Conservation (phyloP, 2,329 filamentous ascomycete genomes). For the Tolypocladium inflatum region DNA sequence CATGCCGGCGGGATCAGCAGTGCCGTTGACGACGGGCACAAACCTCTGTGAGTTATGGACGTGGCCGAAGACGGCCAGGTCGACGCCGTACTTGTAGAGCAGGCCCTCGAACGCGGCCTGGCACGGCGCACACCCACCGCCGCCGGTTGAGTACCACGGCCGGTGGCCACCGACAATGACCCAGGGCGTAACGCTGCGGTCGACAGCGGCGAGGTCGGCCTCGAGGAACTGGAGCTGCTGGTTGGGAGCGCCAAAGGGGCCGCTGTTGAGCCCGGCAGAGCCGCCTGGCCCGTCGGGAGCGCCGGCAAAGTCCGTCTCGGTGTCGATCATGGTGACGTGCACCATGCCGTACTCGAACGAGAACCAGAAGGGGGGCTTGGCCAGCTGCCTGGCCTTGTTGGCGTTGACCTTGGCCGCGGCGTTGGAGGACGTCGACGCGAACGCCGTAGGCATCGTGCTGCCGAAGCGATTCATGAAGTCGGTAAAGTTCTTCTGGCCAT, state of each 20-base stretch:
- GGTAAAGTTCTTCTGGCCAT: constrained; percentile 51
- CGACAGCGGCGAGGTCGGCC: constrained; percentile 45
- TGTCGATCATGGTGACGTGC: constrained; percentile 23
- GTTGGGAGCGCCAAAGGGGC: constrained; percentile 36
- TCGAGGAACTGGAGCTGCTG: constrained; percentile 46
- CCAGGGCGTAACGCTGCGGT: constrained; percentile 43
- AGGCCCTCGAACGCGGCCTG: constrained; percentile 42
- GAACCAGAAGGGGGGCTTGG: constrained; percentile 14
- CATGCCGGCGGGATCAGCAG: constrained; percentile 25
- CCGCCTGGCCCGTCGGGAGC: constrained; percentile 18
- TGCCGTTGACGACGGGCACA: constrained; percentile 25
- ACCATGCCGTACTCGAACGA: constrained; percentile 19
- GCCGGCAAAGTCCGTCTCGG: constrained; percentile 16
- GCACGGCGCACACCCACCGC: constrained; percentile 32
- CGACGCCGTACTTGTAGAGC: constrained; percentile 46
- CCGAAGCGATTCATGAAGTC: constrained; percentile 48
- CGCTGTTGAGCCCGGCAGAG: constrained; percentile 25
- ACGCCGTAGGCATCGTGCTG: constrained; percentile 39
- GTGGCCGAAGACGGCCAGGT: constrained; percentile 47
- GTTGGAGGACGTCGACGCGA: constrained; percentile 36
- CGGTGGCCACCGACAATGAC: constrained; percentile 26
- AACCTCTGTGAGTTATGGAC: constrained; percentile 50
- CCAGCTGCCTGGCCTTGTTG: constrained; percentile 30
- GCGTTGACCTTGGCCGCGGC: constrained; percentile 30
- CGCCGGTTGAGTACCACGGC: constrained; percentile 35